Evolutionary conservation across 768 basidiomycete species (phyloP).

Genomic region (Hydnum rufescens): DNA sequence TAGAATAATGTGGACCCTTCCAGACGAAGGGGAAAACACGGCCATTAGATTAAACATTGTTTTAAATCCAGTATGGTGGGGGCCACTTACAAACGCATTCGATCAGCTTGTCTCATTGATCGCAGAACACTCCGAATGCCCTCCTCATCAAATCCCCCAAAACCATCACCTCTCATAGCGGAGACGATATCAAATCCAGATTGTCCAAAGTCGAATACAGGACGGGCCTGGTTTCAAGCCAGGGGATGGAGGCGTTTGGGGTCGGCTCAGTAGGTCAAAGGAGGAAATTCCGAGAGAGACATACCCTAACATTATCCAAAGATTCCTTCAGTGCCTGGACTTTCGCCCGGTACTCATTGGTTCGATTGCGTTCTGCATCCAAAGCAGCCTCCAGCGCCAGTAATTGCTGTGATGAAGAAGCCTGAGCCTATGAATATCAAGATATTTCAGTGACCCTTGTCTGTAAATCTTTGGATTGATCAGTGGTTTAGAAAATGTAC

Average conservation of each 20-base stretch:
- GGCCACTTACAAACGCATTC: constrained; percentile 47
- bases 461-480: neutral
- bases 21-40: too few relatives aligned
- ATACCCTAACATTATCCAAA: neutral
- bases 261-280: too few relatives aligned
- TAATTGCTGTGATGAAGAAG: constrained; percentile 57
- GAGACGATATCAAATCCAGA: constrained; percentile 6
- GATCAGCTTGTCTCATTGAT: constrained; percentile 39
- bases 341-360: constrained; percentile 13
- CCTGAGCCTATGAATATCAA: constrained; percentile 29
- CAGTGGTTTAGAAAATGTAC: neutral
- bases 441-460: too few relatives aligned
- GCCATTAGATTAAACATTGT: too few relatives aligned
- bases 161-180: constrained; percentile 28
- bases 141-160: constrained; percentile 45
- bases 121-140: constrained; percentile 47
- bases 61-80: constrained; percentile 15
- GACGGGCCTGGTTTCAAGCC: neutral
- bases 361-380: constrained; percentile 35
- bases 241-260: too few relatives aligned
- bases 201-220: neutral
- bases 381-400: constrained; percentile 75
- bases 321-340: constrained; percentile 4
- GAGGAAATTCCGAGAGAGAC: neutral
- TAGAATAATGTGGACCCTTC: constrained; percentile 34